Evolutionary conservation across 345 rosid species (phyloP).

Genomic region (Hypericum androsaemum): DNA sequence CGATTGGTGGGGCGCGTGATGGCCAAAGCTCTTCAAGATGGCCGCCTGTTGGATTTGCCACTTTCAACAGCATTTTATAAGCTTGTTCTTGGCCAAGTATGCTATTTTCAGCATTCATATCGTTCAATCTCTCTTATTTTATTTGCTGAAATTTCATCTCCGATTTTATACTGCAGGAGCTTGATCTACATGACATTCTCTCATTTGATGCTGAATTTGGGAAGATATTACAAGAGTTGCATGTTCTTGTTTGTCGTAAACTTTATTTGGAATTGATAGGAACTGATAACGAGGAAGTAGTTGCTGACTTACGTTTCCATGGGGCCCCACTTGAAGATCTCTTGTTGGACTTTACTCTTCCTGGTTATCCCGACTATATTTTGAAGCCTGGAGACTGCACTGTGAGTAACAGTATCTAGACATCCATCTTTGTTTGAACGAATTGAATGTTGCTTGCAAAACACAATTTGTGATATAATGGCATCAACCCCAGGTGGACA

Average conservation of each 20-base stretch:
- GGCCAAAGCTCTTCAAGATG: conserved; percentile 99
- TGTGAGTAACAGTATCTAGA: conserved; percentile 27
- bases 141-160: neutral
- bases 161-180: conserved; percentile 55
- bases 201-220: conserved; percentile 82
- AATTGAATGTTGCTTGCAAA: neutral
- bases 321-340: conserved; percentile 73
- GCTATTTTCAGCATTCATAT: conserved; percentile 12
- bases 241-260: conserved; percentile 67
- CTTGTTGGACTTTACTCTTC: conserved; percentile 83
- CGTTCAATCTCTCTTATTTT: neutral
- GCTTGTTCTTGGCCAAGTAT: conserved; percentile 85
- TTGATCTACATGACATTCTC: conserved; percentile 79
- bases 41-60: conserved; percentile 86
- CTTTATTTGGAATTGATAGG: conserved; percentile 46
- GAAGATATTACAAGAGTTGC: conserved; percentile 75
- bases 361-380: conserved; percentile 84
- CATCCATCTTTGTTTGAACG: neutral
- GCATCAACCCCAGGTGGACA: conserved; percentile 49
- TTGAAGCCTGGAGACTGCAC: conserved; percentile 70
- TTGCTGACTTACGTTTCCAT: conserved; percentile 42
- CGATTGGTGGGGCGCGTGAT: conserved; percentile 88
- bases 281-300: conserved; percentile 23
- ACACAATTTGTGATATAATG: neutral
- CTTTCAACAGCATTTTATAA: conserved; percentile 76